phyloP scores from a whole-genome alignment of 75 land plant genomes.

The Ceratopteris richardii region DNA sequence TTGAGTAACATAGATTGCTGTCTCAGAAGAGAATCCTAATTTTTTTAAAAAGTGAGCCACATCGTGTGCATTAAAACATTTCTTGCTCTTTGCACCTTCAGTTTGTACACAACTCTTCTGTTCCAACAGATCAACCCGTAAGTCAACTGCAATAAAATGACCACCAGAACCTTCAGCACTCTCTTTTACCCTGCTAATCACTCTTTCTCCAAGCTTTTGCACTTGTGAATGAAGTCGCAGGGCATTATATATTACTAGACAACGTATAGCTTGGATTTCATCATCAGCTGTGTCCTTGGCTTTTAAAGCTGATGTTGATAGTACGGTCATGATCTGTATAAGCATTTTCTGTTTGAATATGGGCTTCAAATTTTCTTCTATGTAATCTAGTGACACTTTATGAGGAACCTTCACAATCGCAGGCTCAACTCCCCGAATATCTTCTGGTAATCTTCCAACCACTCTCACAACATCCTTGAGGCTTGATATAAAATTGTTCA shows the following conservation, averaged over 20 bases:
- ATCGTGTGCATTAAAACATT: conserved; percentile 20
- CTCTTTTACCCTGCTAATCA: conserved; percentile 30
- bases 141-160: conserved; percentile 24
- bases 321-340: conserved; percentile 9
- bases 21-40: conserved; percentile 21
- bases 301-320: neutral
- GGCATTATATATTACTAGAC: conserved; percentile 20
- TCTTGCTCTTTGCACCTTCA: conserved; percentile 12
- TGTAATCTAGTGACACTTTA: conserved; percentile 17
- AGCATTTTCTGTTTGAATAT: conserved; percentile 15
- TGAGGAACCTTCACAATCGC: conserved; percentile 17
- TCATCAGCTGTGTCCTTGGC: conserved; percentile 9
- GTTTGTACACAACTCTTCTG: conserved; percentile 16
- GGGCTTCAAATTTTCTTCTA: conserved; percentile 23
- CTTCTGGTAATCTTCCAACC: conserved; percentile 29
- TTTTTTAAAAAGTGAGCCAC: conserved; percentile 19
- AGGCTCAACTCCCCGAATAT: conserved; percentile 7
- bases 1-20: conserved; percentile 38
- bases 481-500: conserved; percentile 25
- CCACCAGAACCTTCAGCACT: conserved; percentile 22
- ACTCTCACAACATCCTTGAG: conserved; percentile 30
- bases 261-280: conserved; percentile 21
- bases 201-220: conserved; percentile 23
- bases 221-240: conserved; percentile 19
- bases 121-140: conserved; percentile 12